These are phyloP conservation scores for Termitomyces sp. DNA, from an alignment of 768 basidiomycete species.

Conservation along the genomic window DNA sequence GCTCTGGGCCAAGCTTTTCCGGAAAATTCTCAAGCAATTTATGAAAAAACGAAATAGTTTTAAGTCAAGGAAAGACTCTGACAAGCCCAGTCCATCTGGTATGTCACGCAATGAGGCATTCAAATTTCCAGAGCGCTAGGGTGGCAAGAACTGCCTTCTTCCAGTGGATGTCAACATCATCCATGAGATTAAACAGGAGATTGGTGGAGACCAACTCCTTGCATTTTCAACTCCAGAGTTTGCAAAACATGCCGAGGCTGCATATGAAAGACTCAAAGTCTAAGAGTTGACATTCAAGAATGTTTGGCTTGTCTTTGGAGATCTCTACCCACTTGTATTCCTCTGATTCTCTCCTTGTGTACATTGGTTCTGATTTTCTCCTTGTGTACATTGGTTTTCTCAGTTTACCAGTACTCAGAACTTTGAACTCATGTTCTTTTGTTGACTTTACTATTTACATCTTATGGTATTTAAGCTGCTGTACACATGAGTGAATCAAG, in stretches of 20 bases:
- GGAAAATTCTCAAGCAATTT: neutral
- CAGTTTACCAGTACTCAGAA: neutral
- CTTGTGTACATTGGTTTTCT: neutral
- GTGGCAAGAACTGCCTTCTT: neutral
- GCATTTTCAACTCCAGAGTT: conserved; percentile 17
- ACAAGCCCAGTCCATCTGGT: neutral
- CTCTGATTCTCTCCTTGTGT: neutral
- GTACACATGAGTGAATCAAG: neutral
- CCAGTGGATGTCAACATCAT: conserved; percentile 17
- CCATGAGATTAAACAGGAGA: conserved; percentile 22
- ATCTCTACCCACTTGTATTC: neutral
- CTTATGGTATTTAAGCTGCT: neutral
- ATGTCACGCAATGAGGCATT: neutral
- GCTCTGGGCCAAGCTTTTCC: neutral
- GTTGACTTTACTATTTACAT: neutral
- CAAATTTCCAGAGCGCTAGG: neutral
- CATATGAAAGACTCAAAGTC: neutral
- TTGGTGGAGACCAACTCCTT: neutral
- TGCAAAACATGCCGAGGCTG: conserved; percentile 2
- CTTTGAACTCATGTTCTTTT: too few relatives aligned
- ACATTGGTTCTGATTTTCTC: neutral
- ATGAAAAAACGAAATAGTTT: conserved; percentile 19
- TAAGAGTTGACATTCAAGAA: neutral
- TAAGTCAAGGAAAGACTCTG: conserved; percentile 12
- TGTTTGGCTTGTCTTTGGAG: neutral